Base-by-base conservation (phyloP, 352 stramenopile species). In the Pilasporangium apinafurcum region DNA sequence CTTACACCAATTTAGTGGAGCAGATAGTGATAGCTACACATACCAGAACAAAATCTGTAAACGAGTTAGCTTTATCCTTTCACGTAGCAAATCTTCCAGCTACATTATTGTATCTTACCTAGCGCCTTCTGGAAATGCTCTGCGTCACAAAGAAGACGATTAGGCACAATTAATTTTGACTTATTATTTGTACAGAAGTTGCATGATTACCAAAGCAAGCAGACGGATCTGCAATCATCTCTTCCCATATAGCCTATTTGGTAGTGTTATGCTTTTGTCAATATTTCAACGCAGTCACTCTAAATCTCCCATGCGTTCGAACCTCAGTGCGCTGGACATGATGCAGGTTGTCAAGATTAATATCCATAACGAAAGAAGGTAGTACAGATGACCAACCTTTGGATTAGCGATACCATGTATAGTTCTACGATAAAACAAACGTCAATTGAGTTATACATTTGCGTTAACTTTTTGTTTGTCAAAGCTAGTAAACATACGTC, bases 171-270 rank as follows among this genome's bases (percentile, higher is more conserved):
- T 28, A 49, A 17, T 21, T 28, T 5, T 17, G 10, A n/a, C 4
- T 12, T 8, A 36, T 27, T 12, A 1, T 34, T 6, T 4, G 2
- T 21, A 9, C 9, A 0, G n/a, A 21, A 18, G 16, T 28, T 12
- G 10, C 12, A 12, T 8, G 17, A 16, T 37, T 10, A 91, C 81
- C 67, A 25, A 93, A 87, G 38, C 81, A 93, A 4, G 70, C 68
- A 16, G 78, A 80, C 3, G 81, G 81, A 59, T 93, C 77, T 20
- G 81, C 81, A 42, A 93, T 78, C 81, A 93, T 93, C 47, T 91
- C 81, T 66, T 93, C 78, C 81, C 81, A 93, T 37, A 93, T 88
- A 7, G 74, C 74, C 78, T 93, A 28, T 16, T 26, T 26, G 28
- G 41, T 14, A 38, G 2, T 18, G 9, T 25, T n/a, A 48, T 8